These are phyloP conservation scores for Canavalia ensiformis DNA, from an alignment of 306 rosid genomes.

Conservation along the genomic window DNA sequence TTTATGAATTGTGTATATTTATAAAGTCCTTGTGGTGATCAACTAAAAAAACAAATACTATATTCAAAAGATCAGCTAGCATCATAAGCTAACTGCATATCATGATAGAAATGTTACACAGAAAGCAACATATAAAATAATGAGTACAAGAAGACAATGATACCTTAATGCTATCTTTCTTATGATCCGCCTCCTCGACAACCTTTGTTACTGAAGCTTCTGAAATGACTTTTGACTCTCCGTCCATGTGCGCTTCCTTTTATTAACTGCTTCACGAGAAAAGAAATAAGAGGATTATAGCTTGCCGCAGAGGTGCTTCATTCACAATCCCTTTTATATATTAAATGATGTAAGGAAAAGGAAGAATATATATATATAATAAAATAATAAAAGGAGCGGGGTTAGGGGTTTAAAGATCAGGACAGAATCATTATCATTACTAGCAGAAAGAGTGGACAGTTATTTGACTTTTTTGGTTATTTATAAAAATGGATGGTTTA, in stretches of 20 bases:
- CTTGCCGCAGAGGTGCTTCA: background rate
- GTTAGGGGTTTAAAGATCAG: background rate
- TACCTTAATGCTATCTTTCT: conserved; percentile 68
- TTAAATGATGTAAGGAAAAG: background rate
- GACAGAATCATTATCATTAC: background rate
- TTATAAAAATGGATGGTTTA: too few relatives aligned
- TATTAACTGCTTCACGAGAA: conserved; percentile 26
- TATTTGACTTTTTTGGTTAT: too few relatives aligned
- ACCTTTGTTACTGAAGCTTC: conserved; percentile 66
- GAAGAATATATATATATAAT: background rate
- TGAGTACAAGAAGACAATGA: conserved; percentile 11
- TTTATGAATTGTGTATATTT: background rate
- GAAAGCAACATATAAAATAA: conserved; percentile 13
- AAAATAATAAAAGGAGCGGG: too few relatives aligned
- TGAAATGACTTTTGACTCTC: conserved; percentile 59
- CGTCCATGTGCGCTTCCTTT: conserved; percentile 66
- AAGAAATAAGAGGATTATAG: conserved; percentile 23
- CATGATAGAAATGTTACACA: background rate
- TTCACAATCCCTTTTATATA: conserved; percentile 15
- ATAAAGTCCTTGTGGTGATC: conserved; percentile 3
- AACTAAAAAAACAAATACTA: background rate
- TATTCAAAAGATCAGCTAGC: background rate
- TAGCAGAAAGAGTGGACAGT: too few relatives aligned
- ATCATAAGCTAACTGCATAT: background rate
- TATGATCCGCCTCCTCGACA: conserved; percentile 57